Conservation (phyloP, 805 yeast genomes). For the Lipomyces kockii region DNA sequence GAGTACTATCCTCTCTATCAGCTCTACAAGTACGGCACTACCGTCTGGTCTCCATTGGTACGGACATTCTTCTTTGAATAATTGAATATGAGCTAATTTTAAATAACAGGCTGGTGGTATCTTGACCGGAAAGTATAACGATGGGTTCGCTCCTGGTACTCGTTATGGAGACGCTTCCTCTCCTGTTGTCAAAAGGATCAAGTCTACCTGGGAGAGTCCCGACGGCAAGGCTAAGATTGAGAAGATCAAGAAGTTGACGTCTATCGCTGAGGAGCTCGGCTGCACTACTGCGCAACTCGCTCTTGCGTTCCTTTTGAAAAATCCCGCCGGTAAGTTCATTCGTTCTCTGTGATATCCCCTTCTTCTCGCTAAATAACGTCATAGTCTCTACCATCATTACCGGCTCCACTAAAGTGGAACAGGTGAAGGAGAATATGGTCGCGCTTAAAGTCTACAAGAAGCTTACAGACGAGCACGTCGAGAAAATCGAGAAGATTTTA, state of each 20-base stretch:
- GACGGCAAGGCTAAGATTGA: constrained; percentile 39
- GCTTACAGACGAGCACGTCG: constrained; percentile 41
- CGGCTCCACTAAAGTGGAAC: constrained; percentile 44
- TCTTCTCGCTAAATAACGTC: neutral
- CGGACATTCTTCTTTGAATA: neutral
- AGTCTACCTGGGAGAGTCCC: constrained; percentile 35
- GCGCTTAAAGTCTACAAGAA: constrained; percentile 42
- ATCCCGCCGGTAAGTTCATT: constrained; percentile 38
- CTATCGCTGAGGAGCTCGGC: constrained; percentile 41
- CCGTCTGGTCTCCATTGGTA: constrained; percentile 43
- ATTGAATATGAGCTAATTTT: neutral
- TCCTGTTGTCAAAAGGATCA: constrained; percentile 23
- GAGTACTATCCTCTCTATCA: constrained; percentile 43
- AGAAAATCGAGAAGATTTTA: constrained; percentile 41
- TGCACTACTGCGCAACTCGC: constrained; percentile 43
- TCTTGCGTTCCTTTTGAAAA: constrained; percentile 43
- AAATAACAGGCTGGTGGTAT: constrained; percentile 41
- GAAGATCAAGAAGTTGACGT: constrained; percentile 38
- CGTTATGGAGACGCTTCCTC: constrained; percentile 30
- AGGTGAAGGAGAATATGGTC: constrained; percentile 41
- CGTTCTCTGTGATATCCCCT: no score
- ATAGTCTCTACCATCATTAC: constrained; percentile 42
- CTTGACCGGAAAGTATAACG: constrained; percentile 45
- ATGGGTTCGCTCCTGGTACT: constrained; percentile 40
- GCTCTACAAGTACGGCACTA: constrained; percentile 44